Base-by-base conservation (phyloP, 2,329 filamentous ascomycete genomes). In the Xylariaceae sp. region DNA sequence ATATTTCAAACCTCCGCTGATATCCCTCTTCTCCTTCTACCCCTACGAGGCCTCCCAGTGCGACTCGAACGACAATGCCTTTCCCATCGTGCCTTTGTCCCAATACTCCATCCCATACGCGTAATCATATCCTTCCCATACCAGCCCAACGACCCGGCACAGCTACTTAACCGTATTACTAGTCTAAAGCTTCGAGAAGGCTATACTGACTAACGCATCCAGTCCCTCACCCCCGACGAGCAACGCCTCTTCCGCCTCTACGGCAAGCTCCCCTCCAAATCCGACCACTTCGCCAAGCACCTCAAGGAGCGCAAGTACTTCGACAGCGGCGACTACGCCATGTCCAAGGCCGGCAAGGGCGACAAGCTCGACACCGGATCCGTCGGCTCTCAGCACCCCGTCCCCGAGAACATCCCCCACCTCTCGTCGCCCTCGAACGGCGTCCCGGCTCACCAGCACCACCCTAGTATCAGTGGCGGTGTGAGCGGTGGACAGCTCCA, bases 281-380 rank as follows among this genome's bases (percentile, higher is more conserved):
- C 92, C 72, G 93, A 97, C 73, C 83, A 97, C 67, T 87, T 97
- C 65, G 91, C 95, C 79, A 97, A 97, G 80, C 96, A 97, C 71
- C 84, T 97, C 70, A 97, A 97, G 82, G 94, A 97, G 73, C 92
- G 94, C 78, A 99, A 96, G 78, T 97, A 96, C 78, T 97, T 97
- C 74, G 91, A 97, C 78, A 94, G 89, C 55, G 92, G 91, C 68
- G 91, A 97, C 77, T 97, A 96, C 67, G 92, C 92, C 68, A 89
- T 96, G 76, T 93, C 89, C 73, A 96, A 97, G 79, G 94, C 94
- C 54, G 94, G 94, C 74, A 97, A 97, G 77, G 91, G 90, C 71
- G 89, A 92, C 67, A 89, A 94, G 69, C 88, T 94, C 66, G 93
- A 95, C 68, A 90, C 96, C 55, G 96, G 93, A 68, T 88, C 88